These are phyloP conservation scores for Arachnomyces sp. DNA, from an alignment of 2,329 filamentous ascomycete genomes.

Conservation along the genomic window DNA sequence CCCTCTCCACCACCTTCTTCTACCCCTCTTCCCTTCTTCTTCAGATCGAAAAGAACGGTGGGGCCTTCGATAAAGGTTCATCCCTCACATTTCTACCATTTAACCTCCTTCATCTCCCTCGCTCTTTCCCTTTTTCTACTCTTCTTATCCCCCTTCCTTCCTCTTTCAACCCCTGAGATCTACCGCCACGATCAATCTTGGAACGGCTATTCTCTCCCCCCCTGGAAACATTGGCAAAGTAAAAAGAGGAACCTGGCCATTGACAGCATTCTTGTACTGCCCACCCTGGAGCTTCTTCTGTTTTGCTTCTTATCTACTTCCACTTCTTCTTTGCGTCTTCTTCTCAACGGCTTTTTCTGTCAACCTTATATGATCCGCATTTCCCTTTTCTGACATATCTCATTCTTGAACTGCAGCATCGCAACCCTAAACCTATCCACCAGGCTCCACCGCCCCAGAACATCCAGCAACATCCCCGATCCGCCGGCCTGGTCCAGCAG, in stretches of 20 bases:
- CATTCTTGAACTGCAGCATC: constrained; percentile 20
- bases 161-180: background rate
- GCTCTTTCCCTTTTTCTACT: background rate
- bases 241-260: too few species aligned
- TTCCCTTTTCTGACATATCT: constrained; percentile 9
- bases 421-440: constrained; percentile 23
- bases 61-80: background rate
- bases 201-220: too few species aligned
- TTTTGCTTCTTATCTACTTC: constrained; percentile 8
- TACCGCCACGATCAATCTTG: background rate
- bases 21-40: constrained; percentile 1
- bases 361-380: background rate
- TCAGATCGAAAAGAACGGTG: background rate
- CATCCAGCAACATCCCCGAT: constrained; percentile 20
- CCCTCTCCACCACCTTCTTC: constrained; percentile 3
- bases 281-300: constrained; percentile 10
- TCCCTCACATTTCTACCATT: background rate
- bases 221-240: too few species aligned
- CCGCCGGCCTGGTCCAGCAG: constrained; percentile 20
- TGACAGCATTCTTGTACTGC: too few species aligned
- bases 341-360: constrained; percentile 4
- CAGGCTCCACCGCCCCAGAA: constrained; percentile 21
- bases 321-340: constrained; percentile 2
- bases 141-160: background rate
- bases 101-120: background rate